Base-by-base conservation (phyloP, 2,329 filamentous ascomycete species). In the Ascosphaera apis region DNA sequence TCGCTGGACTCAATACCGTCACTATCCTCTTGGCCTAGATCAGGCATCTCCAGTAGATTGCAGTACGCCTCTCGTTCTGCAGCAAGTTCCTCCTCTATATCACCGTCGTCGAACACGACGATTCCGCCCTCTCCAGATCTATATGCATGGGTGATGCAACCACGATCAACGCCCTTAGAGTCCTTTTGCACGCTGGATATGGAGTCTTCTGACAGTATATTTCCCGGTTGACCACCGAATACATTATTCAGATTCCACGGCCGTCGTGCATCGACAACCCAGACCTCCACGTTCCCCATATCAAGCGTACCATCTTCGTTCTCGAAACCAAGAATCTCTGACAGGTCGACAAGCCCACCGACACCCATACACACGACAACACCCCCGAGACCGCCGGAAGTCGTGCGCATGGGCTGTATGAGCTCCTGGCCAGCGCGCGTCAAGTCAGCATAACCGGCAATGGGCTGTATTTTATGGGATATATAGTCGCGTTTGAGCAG, bases 401-500 rank as follows among this genome's bases (percentile, higher is more conserved):
- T 72, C 49, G 78, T 74, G 64, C 82, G 84, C 80, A 93, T 83
- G 8, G 83, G 83, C 37, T 65, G 66, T 30, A 93, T 77, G 32
- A 91, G 65, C 44, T 84, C 73, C 48, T 70, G 68, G 33, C 84
- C 84, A 15, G 76, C 76, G 45, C 72, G 74, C 49, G 80, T 68
- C 33, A 98, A 69, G 53, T 95, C 88, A 44, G 72, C 75, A 70
- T 93, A 95, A 37, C 88, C 88, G 15, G 81, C 72, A 37, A 98
- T 76, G 1, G 88, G 88, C 49, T 93, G 81, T 49, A 95, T 92
- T 58, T 93, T 95, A 61, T 95, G 86, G 11, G 78, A 80, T 46
- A 98, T 91, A 52, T 91, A 95, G 62, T 98, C 88, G 64, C 86
- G 78, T 58, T 91, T 93, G 41, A 98, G 66, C n/a, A 98, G 67